phyloP scores from a whole-genome alignment of 805 yeast species.

The Candida nonsorbophila region DNA sequence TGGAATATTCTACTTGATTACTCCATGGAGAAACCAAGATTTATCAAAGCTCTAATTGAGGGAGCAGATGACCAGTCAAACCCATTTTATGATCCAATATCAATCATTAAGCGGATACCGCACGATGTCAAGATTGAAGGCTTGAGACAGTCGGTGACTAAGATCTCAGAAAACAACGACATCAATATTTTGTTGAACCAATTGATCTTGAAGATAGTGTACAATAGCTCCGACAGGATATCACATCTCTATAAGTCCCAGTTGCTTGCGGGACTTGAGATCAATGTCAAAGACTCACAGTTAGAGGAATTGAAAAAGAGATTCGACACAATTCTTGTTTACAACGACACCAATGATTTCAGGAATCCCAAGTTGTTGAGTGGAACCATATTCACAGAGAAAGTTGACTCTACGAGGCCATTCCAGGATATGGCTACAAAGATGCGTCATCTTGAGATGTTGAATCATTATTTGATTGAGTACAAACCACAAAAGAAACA shows the following conservation, averaged over 20 bases:
- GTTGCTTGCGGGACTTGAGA: conserved; percentile 21
- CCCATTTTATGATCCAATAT: conserved; percentile 53
- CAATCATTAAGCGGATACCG: conserved; percentile 63
- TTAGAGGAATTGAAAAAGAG: conserved; percentile 15
- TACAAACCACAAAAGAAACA: too few species aligned
- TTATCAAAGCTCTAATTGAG: conserved; percentile 69
- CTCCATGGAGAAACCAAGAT: conserved; percentile 68
- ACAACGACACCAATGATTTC: too few species aligned
- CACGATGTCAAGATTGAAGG: conserved; percentile 58
- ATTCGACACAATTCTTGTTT: conserved; percentile 23
- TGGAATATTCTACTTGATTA: conserved; percentile 74
- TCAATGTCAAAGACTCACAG: conserved; percentile 12
- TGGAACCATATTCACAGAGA: too few species aligned
- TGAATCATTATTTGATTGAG: too few species aligned
- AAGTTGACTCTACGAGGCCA: too few species aligned
- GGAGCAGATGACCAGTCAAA: conserved; percentile 52
- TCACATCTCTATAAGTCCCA: conserved; percentile 16
- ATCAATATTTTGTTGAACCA: conserved; percentile 46
- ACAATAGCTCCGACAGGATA: conserved; percentile 23
- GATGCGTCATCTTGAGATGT: too few species aligned
- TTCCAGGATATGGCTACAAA: too few species aligned
- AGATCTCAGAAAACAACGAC: conserved; percentile 61
- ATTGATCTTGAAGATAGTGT: conserved; percentile 40
- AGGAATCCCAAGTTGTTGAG: too few species aligned
- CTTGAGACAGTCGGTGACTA: conserved; percentile 52